Base-by-base conservation (phyloP, 768 basidiomycete species). In the Podaxis sp. region DNA sequence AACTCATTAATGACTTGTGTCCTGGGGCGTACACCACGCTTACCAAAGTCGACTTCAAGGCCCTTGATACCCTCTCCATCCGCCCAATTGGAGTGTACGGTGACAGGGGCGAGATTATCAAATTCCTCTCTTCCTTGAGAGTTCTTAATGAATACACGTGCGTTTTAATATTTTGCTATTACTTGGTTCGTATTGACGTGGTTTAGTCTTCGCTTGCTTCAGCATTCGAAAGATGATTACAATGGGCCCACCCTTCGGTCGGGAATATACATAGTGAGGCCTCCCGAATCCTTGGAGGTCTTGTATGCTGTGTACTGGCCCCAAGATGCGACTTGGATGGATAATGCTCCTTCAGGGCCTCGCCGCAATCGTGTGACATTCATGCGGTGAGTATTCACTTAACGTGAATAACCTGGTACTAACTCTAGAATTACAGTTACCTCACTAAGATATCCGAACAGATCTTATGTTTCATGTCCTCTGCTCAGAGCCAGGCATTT, bases 241-340 rank as follows among this genome's bases (percentile, higher is more conserved):
- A 49, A 28, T 38, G 61, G 54, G 7, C 61, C 42, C 36, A 28
- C 13, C 24, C 46, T 87, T 4, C 77, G 81, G 8, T 82, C 85
- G 9, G 86, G 85, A 15, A 66, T 87, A 12, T 87, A 87, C 61
- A 64, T 82, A 30, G 73, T 77, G 30, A 73, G 72, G 19, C 22
- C 65, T 3, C 60, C 62, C 22, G 40, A 22, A 2, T 30, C 61
- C 11, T 61, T 33, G 0, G 64, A 75, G 26, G 68, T 74, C 24
- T 57, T 82, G 5, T 84, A 82, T 54, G 76, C 84, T 13, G 66
- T 88, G 5, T 87, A 84, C 60, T 88, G 87, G 87, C 86, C 86
- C 0, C 84, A 88, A 64, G 76, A 83, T 30, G 77, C 72, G 0
- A 87, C 86, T 0, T 88, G 87, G 87, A 69, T 81, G 38, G 84